A percentile compares a stretch with the other conserved stretches of the same genome.
phyloP scores from a whole-genome alignment of 164 flowering plant genomes.

The Aristolochia californica region DNA sequence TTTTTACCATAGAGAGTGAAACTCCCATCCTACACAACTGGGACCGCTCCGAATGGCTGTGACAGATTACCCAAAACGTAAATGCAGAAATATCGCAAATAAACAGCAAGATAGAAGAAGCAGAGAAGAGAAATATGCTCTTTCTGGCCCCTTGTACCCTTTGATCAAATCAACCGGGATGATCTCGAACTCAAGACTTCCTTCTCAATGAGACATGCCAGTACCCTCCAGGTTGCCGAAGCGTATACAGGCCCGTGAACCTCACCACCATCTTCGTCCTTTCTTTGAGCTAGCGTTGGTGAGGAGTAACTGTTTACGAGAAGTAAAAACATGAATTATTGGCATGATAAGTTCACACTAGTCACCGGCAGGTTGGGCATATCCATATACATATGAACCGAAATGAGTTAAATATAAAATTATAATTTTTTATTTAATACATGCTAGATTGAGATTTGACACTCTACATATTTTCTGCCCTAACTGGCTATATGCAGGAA shows the following conservation, averaged over 20 bases:
- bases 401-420: too few relatives aligned
- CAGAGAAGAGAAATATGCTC: constrained; percentile 11
- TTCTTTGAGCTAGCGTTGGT: too few relatives aligned
- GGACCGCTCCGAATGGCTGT: constrained; percentile 22
- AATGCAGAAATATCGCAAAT: not conserved
- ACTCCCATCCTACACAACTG: constrained; percentile 20
- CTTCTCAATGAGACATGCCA: constrained; percentile 39
- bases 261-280: constrained; percentile 24
- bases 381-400: too few relatives aligned
- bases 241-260: constrained; percentile 37
- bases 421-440: too few relatives aligned
- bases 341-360: too few relatives aligned
- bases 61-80: not conserved
- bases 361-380: too few relatives aligned
- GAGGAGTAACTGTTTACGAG: too few relatives aligned
- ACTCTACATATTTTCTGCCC: too few relatives aligned
- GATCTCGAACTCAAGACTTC: constrained; percentile 33
- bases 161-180: constrained; percentile 37
- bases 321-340: too few relatives aligned
- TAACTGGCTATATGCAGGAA: too few relatives aligned
- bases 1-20: constrained; percentile 16
- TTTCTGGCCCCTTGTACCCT: constrained; percentile 39
- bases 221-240: constrained; percentile 32
- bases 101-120: not conserved
- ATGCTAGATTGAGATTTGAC: too few relatives aligned